Evolutionary conservation across 2,329 filamentous ascomycete species (phyloP), one percentile per base, ranked within the genome.

Genomic region (Arthrinium phaeospermum): DNA sequence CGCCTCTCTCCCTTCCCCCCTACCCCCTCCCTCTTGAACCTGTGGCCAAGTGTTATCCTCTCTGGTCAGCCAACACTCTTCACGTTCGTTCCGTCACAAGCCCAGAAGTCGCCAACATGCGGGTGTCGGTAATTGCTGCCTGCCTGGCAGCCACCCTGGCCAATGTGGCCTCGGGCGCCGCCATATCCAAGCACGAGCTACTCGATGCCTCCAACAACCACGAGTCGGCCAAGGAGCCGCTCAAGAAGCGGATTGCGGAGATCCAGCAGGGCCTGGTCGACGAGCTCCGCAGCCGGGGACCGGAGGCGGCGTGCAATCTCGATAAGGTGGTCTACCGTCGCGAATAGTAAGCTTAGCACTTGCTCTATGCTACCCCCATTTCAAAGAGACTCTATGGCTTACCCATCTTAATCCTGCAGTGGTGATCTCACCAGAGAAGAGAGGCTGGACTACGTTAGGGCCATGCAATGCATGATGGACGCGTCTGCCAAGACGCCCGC

Each of bases 381-480:
- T 1, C 19, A 1, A 16, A n/a, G 4, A n/a, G 2, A 12, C 6
- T 4, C 12, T 24, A 19, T 24, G 57, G 19, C 57, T 64, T 12
- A 64, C 57, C 13, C 22, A n/a, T 24, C 2, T 14, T 41, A 2
- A 14, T 27, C n/a, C 14, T 51, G 6, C 10, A 64, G 57, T 41
- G 57, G 57, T n/a, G 57, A 64, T 4, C 47, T 74, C 6, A 68
- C 72, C 8, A 53, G 72, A 37, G 67, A 71, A 27, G 73, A 74
- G 69, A 74, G 73, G 64, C 69, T 68, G 8, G 72, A 73, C 24
- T 74, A 74, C 34, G 71, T 71, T 6, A 16, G 47, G 47, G 68
- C 68, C 68, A 41, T 70, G 46, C 30, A 51, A n/a, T 70, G 68
- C 47, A 57, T 70, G 68, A 70, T 70, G 68, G n/a, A 51, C n/a